Base-by-base conservation (phyloP, 331 rosid species). In the Acacia concinna region DNA sequence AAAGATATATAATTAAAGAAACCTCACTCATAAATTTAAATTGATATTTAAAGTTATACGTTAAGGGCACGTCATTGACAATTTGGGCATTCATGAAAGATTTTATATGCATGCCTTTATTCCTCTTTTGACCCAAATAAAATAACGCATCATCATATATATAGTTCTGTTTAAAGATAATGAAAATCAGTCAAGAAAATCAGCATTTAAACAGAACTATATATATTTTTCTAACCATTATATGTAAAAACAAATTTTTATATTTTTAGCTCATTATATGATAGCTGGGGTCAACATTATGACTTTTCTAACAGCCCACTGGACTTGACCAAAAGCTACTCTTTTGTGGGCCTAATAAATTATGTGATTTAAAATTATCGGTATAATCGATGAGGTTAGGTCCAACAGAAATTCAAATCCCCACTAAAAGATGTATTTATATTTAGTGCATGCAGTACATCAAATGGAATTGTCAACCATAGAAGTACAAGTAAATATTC, bases 61-160 rank as follows among this genome's bases (percentile, higher is more conserved):
- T 73, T 12, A 66, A 66, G 31, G 3, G 54, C 21, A 63, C 74
- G 78, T 31, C 38, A 82, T 62, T 51, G 68, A 41, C 51, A 49
- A 7, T 30, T 11, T n/a, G 57, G 41, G 20, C 27, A 23, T 59
- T 59, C 30, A 28, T 66, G 25, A 43, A 64, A 31, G 17, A 17
- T 15, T 27, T 63, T 20, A 20, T 32, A 66, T 5, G 12, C 9
- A 43, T 44, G 62, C 21, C 43, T 35, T 63, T 21, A 23, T 67
- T 38, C n/a, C 17, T 5, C 21, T 37, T 21, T 6, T 67, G 20
- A 27, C 52, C 21, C 30, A 68, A 68, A 38, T 8, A 21, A 44
- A 21, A 17, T 14, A 68, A 35, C 1, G 4, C 25, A 51, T 20
- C 25, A 51, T 32, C 35, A 32, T 32, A 32, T 6, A 51, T 20